A percentile compares a stretch with the other conserved stretches of the same genome.
These are phyloP conservation scores for Phytophthora foliorum DNA, from an alignment of 352 stramenopile genomes.

Conservation along the genomic window DNA sequence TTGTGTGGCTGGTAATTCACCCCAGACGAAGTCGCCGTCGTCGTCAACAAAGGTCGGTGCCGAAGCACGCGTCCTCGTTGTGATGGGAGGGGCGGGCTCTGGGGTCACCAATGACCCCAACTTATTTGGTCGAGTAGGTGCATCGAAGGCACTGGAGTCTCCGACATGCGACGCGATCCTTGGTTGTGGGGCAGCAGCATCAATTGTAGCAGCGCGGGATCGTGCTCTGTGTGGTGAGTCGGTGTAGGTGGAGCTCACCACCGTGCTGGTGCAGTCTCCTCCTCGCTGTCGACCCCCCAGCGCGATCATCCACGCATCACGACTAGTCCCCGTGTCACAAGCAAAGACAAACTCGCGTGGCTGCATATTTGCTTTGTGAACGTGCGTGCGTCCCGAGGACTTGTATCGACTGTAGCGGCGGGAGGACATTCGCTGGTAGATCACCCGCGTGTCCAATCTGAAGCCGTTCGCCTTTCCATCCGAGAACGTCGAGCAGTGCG, in stretches of 20 bases:
- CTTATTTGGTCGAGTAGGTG: conserved; percentile 6
- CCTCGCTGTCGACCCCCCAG: conserved; percentile 28
- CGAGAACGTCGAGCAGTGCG: conserved; percentile 29
- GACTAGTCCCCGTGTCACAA: conserved; percentile 41
- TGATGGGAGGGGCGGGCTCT: conserved; percentile 4
- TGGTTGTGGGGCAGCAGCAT: conserved; percentile 4
- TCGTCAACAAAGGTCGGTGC: conserved; percentile 46
- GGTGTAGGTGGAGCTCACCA: conserved; percentile 18
- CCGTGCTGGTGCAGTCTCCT: conserved; percentile 22
- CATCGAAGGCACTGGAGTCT: not conserved
- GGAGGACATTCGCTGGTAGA: conserved; percentile 44
- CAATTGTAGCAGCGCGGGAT: conserved; percentile 11
- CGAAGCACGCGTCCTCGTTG: conserved; percentile 14
- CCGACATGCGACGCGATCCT: not conserved
- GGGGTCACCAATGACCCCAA: conserved; percentile 8
- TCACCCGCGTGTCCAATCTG: conserved; percentile 43
- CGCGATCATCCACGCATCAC: conserved; percentile 52
- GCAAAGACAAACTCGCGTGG: conserved; percentile 50
- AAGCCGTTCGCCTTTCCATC: conserved; percentile 55
- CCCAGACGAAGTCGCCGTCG: conserved; percentile 25
- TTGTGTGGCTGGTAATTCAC: conserved; percentile 5
- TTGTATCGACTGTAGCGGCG: conserved; percentile 48
- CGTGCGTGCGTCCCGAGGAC: conserved; percentile 38
- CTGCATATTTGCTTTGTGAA: conserved; percentile 32
- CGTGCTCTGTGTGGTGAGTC: conserved; percentile 17